Base-by-base conservation (phyloP, 2,329 filamentous ascomycete species). In the Phaeosphaeria sp. region DNA sequence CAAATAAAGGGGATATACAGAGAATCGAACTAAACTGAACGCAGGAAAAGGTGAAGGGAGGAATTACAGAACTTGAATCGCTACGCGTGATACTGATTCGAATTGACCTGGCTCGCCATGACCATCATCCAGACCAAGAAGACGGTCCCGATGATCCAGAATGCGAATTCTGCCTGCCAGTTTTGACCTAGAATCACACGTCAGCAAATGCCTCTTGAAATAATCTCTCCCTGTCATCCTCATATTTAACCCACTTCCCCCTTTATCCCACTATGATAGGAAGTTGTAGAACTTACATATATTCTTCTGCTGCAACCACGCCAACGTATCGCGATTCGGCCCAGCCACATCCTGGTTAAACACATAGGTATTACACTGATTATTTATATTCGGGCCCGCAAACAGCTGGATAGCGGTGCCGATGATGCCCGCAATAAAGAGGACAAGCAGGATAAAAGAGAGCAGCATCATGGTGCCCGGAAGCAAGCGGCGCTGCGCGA, bases 41-140 rank as follows among this genome's bases (percentile, higher is more conserved):
- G 13, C 5, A 18, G 18, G 18, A 22, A 18, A 13, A 44, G 1
- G n/a, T 18, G 15, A 21, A 15, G 2, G 21, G 22, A 22, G n/a
- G 18, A 18, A 44, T 22, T 3, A 22, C 2, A 18, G 11, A 22
- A 39, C 10, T 6, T 13, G 15, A n/a, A 39, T 11, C 6, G 15
- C 9, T 11, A 36, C 30, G 30, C 3, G 36, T n/a, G 17, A 62
- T 79, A 81, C 55, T 77, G 71, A 58, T 80, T 80, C 57, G 78
- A 76, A 58, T 81, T 81, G 46, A 87, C 85, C 67, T 85, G 83
- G 72, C 79, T 83, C 6, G 83, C 84, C 80, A 89, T 84, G 48
- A 89, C 75, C 72, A 89, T 85, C 85, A 89, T 87, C 84, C 86
- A 89, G 21, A 89, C 71, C 68, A 88, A 82, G 66, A 89, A 87